Base-by-base conservation (phyloP, 805 yeast genomes). In the Groenewaldozyma salmanticensis region DNA sequence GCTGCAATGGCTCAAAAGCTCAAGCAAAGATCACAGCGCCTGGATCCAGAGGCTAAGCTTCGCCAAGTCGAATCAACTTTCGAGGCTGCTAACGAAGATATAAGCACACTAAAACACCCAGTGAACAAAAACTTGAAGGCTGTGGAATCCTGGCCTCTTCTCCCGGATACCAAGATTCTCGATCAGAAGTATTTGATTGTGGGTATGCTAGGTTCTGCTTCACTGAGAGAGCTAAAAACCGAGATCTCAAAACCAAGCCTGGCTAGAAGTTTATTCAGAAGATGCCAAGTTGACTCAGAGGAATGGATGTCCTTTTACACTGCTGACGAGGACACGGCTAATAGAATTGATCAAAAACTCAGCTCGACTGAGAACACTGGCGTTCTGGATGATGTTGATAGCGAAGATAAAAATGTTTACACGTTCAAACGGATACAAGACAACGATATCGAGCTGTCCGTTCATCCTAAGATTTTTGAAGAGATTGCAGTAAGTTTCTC, bases 141-240 rank as follows among this genome's bases (percentile, higher is more conserved):
- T 0, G 87, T 79, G 17, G 71, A 70, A 45, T 70, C 86, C 1
- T 84, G 87, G 85, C 79, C 81, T 20, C 65, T 92, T 21, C 65
- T 88, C 47, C 98, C 98, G 5, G 96, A 92, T 60, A 77, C 92
- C 6, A 78, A 90, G n/a, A 74, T 83, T 71, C 70, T 86, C 72
- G 98, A 92, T 61, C 79, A 84, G 51, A 74, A 71, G 39, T 86
- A 48, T 46, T 44, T 47, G 44, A 53, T 51, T 35, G 61, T 59
- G 40, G 50, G 52, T 40, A 55, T 55, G 55, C 61, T 64, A 16
- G 77, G 75, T 17, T 68, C 72, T 39, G 75, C 76, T 0, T 61
- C 69, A 4, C 55, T 68, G 27, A 42, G 49, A 22, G 49, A 52
- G 17, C 42, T 45, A 21, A 51, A 50, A 43, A 43, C 45, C 17